A percentile compares a stretch with the other conserved stretches of the same genome.
These are phyloP conservation scores for Oropetium thomaeum DNA, from an alignment of 176 grass and related monocot genomes.

Conservation along the genomic window DNA sequence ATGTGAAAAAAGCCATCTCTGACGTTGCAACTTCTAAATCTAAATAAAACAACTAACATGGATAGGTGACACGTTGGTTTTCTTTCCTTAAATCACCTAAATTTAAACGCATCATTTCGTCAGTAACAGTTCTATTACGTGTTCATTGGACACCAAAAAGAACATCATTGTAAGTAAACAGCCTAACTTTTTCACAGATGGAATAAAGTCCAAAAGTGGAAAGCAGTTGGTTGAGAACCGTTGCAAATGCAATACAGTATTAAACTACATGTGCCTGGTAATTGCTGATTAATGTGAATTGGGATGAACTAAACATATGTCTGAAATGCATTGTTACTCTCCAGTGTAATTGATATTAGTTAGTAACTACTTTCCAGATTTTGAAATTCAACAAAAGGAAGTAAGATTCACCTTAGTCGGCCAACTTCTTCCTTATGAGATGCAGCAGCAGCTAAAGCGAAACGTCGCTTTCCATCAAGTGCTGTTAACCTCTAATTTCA, in stretches of 20 bases:
- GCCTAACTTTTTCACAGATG: conserved; percentile 17
- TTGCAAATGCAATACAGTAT: conserved; percentile 1
- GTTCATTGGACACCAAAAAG: background rate
- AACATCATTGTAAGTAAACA: background rate
- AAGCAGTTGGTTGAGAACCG: background rate
- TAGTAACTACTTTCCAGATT: background rate
- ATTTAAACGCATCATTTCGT: background rate
- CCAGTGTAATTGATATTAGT: conserved; percentile 7
- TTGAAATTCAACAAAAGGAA: background rate
- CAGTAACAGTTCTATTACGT: too few species aligned
- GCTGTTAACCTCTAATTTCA: conserved; percentile 86
- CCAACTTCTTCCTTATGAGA: conserved; percentile 99
- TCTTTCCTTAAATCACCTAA: conserved; percentile 11
- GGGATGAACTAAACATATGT: background rate
- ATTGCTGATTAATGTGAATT: conserved; percentile 7
- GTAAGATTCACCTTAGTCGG: conserved; percentile 59
- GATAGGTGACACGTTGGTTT: conserved; percentile 9
- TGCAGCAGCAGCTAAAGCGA: conserved; percentile 90
- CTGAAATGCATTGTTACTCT: conserved; percentile 6
- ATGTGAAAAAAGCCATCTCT: background rate
- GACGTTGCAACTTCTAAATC: background rate
- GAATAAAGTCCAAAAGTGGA: conserved; percentile 1
- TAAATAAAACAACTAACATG: background rate
- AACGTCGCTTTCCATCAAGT: conserved; percentile 97
- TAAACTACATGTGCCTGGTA: background rate